phyloP scores from a whole-genome alignment of 2,329 filamentous ascomycete species.

The Dactylellina parvicollis region DNA sequence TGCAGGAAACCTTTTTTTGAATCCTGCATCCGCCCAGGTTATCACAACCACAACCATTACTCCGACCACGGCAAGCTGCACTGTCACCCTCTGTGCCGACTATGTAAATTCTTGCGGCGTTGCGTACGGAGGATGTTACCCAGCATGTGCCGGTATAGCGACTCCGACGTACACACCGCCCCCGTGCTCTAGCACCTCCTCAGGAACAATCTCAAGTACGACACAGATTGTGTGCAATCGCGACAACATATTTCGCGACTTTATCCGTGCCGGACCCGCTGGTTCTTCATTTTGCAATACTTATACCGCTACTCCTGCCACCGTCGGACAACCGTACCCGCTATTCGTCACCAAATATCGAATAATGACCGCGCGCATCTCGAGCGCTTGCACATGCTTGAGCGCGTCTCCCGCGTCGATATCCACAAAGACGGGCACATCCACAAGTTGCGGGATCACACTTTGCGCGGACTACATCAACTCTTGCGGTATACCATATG shows the following conservation, averaged over 20 bases:
- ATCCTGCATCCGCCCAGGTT: neutral
- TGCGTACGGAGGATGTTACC: constrained; percentile 33
- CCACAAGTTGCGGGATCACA: constrained; percentile 27
- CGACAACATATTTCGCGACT: neutral
- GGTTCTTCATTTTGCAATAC: neutral
- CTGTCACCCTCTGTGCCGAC: constrained; percentile 44
- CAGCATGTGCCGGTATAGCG: constrained; percentile 16
- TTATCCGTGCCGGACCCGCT: neutral
- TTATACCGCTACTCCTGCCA: neutral
- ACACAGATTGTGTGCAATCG: neutral
- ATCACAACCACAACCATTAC: constrained; percentile 9
- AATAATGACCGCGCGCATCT: neutral
- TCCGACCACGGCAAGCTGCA: constrained; percentile 8
- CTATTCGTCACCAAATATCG: neutral
- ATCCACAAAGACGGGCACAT: constrained; percentile 18
- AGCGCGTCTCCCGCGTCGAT: neutral
- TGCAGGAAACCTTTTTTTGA: neutral
- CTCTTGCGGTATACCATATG: constrained; percentile 53
- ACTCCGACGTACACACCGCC: constrained; percentile 26
- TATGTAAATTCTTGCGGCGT: constrained; percentile 48
- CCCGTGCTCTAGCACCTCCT: constrained; percentile 16
- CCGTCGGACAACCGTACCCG: neutral
- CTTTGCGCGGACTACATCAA: constrained; percentile 55
- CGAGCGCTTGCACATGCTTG: neutral
- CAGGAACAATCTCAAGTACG: neutral